phyloP scores from a whole-genome alignment of 495 filamentous ascomycete species.

The Tuber calosporum region DNA sequence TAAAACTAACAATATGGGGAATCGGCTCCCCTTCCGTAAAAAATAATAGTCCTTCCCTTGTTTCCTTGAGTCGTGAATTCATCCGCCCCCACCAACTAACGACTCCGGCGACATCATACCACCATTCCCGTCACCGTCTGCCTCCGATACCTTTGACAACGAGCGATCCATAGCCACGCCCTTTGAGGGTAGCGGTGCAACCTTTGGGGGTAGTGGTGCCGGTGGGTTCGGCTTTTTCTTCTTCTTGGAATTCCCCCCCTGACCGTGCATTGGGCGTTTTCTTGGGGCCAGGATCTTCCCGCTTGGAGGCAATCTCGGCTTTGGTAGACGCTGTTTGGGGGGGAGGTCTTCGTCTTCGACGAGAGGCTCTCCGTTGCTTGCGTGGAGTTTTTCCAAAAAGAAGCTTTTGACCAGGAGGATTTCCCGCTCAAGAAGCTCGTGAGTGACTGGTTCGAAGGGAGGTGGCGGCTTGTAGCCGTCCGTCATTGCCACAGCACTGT shows the following conservation, averaged over 20 bases:
- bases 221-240: constrained; percentile 47
- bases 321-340: constrained; percentile 80
- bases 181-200: constrained; percentile 21
- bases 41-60: not conserved
- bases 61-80: not conserved
- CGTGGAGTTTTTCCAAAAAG: constrained; percentile 78
- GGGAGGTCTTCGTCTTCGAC: constrained; percentile 94
- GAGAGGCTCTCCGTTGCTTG: constrained; percentile 77
- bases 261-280: constrained; percentile 74
- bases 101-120: constrained; percentile 66
- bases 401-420: constrained; percentile 82
- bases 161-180: constrained; percentile 29
- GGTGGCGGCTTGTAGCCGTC: constrained; percentile 63
- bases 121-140: constrained; percentile 51
- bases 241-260: constrained; percentile 69
- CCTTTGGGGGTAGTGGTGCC: constrained; percentile 24
- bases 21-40: not conserved
- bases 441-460: constrained; percentile 69
- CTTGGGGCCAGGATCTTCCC: constrained; percentile 89
- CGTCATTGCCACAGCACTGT: constrained; percentile 47
- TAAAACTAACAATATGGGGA: not conserved
- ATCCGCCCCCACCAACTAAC: constrained; percentile 43
- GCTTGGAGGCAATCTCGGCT: constrained; percentile 84
- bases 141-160: constrained; percentile 44
- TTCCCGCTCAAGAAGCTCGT: constrained; percentile 65